Base-by-base conservation (phyloP, 352 stramenopile genomes). In the Hyaloperonospora brassicae region DNA sequence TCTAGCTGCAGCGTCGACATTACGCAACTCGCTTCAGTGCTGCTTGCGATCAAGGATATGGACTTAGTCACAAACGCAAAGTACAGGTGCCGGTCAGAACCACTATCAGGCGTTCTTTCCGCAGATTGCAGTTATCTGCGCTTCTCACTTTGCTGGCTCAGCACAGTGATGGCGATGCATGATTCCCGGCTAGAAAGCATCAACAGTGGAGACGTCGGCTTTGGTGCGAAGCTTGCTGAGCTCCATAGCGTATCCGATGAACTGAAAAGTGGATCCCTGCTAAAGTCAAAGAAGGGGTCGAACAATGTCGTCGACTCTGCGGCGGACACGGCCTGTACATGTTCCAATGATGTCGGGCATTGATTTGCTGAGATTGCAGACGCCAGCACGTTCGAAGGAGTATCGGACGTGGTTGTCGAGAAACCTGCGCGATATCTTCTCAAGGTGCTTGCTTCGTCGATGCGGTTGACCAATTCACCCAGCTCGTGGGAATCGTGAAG, bases 351-450 rank as follows among this genome's bases (percentile, higher is more conserved):
- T 41, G 31, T 74, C n/a, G 64, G 27, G 0, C 55, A 75, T 45
- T 22, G 70, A 1, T 68, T 68, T 46, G 58, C 49, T 46, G 72
- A 83, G 48, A 57, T 68, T 34, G 69, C 75, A 0, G 72, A 70
- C n/a, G 55, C 69, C 8, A 70, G 50, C 47, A 89, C 79, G 8
- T 84, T 68, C 53, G 76, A 89, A 70, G 76, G 76, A 22, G 87
- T 75, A 23, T 80, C 77, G 41, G 76, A 89, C 54, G 77, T 89
- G 47, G 64, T 89, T 23, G 68, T 84, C 24, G 69, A 86, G 52
- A 75, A 89, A 35, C 76, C 86, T 52, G 62, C 70, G 8, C 72
- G 70, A 0, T 87, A 74, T 55, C 55, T 89, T 9, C 31, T 84
- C 12, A 89, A 89, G 66, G 49, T 66, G 22, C 31, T 55, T 13